Evolutionary conservation across 192 early-diverging fungal species (phyloP), one percentile per base, ranked within the genome.

Genomic region (Backusella circina): DNA sequence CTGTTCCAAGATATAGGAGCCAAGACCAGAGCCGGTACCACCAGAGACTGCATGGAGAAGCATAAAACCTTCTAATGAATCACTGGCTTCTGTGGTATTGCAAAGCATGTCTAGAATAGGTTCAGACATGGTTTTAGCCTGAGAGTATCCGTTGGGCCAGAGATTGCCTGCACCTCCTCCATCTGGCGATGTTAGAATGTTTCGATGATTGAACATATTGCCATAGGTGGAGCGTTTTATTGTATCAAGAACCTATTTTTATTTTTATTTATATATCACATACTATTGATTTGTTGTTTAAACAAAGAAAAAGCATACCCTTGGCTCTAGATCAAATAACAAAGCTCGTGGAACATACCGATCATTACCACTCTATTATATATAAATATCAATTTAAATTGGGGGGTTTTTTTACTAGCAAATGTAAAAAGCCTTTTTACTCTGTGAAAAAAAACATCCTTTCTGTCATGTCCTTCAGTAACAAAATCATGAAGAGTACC

Each of bases 381-480:
- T 30, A 64, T n/a, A 33, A 15, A 64, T 50, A n/a, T 32, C 65
- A 23, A 74, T 50, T 21, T 39, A 23, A 41, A n/a, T 47, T 4
- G 5, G 6, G 8, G 32, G 15, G 33, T 15, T 30, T 68, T 16
- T 8, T 10, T 7, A 35, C n/a, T n/a, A n/a, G n/a, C n/a, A n/a
- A n/a, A n/a, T n/a, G n/a, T n/a, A n/a, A n/a, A n/a, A n/a, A n/a
- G n/a, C n/a, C n/a, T n/a, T n/a, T 69, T 33, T 75, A 91, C 93
- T 85, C 97, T 96, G 83, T 99, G 98, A 79, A 99, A 99, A 74
- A 99, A 99, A 6, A 99, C 97, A 79, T 99, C 96, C 82, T 99
- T 99, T 67, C 96, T 82, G 85, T 99, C 97, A 7, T 87, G 91
- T 21, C 91, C 93, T 38, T 90, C 90, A 9, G 93, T 95, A 9